These are phyloP conservation scores for Mucor lusitanicus DNA, from an alignment of 371 early-diverging fungal species.

Conservation along the genomic window DNA sequence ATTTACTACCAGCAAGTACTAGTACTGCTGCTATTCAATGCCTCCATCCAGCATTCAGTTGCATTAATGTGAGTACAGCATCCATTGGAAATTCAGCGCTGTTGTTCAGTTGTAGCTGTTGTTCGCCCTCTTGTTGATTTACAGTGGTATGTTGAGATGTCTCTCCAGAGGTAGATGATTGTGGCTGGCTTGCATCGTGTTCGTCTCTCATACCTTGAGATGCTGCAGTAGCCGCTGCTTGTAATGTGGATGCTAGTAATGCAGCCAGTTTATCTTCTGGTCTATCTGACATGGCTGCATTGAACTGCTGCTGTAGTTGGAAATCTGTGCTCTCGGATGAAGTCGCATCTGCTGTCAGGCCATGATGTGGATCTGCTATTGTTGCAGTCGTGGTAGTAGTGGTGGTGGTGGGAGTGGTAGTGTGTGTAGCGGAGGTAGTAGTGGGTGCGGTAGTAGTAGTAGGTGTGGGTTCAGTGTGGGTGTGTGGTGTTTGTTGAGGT, in stretches of 20 bases:
- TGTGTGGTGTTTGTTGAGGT: conserved; percentile 14
- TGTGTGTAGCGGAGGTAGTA: too few species aligned
- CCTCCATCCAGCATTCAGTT: conserved; percentile 64
- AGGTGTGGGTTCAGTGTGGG: background rate
- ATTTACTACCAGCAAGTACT: too few species aligned
- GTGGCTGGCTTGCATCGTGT: background rate
- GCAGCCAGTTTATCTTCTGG: conserved; percentile 34
- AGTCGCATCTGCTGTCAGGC: too few species aligned
- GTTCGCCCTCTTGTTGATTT: background rate
- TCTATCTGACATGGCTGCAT: conserved; percentile 7
- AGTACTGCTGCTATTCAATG: conserved; percentile 25
- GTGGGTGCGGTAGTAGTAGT: background rate
- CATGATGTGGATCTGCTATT: too few species aligned
- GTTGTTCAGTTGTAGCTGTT: conserved; percentile 15
- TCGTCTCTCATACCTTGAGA: background rate
- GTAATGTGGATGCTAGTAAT: conserved; percentile 21
- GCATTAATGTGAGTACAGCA: conserved; percentile 67
- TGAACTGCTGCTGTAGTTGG: background rate
- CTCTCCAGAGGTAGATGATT: background rate
- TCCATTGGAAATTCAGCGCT: conserved; percentile 64
- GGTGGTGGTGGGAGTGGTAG: too few species aligned
- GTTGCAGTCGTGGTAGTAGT: too few species aligned
- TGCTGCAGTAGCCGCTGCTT: conserved; percentile 23
- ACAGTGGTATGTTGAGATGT: background rate
- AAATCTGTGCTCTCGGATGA: background rate